phyloP scores from a whole-genome alignment of 2,329 filamentous ascomycete genomes.

The Aspergillus sp. region DNA sequence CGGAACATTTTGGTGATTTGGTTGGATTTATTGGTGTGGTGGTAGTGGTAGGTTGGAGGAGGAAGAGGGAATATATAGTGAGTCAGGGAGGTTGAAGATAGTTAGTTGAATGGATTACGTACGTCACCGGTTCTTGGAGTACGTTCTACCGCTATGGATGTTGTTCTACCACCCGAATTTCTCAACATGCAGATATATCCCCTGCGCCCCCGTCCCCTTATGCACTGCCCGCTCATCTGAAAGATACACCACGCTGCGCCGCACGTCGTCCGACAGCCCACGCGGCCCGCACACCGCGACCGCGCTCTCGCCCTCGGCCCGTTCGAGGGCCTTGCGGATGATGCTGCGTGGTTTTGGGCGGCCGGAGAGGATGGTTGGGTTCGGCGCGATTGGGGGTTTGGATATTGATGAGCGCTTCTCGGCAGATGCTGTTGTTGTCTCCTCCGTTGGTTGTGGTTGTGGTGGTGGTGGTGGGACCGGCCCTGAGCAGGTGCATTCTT shows the following conservation, averaged over 20 bases:
- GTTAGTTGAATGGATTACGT: too few relatives aligned
- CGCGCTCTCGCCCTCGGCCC: conserved; percentile 52
- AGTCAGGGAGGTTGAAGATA: too few relatives aligned
- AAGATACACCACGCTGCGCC: conserved; percentile 45
- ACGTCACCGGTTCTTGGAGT: too few relatives aligned
- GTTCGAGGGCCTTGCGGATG: conserved; percentile 48
- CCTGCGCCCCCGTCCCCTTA: conserved; percentile 58
- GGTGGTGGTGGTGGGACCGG: conserved; percentile 7
- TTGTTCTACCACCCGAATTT: conserved; percentile 39
- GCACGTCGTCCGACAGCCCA: conserved; percentile 46
- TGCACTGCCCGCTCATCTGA: conserved; percentile 59
- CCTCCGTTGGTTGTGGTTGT: background rate
- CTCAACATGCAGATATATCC: conserved; percentile 53
- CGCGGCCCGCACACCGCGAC: conserved; percentile 54
- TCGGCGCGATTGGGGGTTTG: conserved; percentile 1
- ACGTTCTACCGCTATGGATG: too few relatives aligned
- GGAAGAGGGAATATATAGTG: too few relatives aligned
- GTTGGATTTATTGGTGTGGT: too few relatives aligned
- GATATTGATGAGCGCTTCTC: conserved; percentile 1
- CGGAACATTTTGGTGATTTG: too few relatives aligned
- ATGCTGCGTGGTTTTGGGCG: conserved; percentile 45
- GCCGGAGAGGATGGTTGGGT: conserved; percentile 34
- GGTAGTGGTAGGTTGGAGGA: too few relatives aligned
- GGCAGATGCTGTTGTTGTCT: conserved; percentile 2
- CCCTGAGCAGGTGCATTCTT: conserved; percentile 29